A percentile compares a stretch with the other conserved stretches of the same genome.
Evolutionary conservation across 2,329 filamentous ascomycete genomes (phyloP).

Genomic region (Fusarium phyllophilum): DNA sequence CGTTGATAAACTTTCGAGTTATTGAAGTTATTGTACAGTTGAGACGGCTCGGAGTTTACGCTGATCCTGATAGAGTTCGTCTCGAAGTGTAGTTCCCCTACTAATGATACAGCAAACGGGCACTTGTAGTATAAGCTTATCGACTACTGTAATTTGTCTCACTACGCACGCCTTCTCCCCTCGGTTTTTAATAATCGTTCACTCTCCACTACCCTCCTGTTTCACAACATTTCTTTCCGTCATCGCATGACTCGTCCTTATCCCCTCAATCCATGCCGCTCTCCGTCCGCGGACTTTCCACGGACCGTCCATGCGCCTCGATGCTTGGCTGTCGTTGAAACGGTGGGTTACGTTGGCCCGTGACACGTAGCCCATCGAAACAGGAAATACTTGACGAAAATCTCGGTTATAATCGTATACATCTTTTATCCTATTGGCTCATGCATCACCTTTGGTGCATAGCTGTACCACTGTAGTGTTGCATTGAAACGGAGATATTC

Average conservation of each 20-base stretch:
- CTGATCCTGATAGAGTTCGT: rapidly evolving
- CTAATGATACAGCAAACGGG: not conserved
- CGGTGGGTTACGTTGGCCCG: not conserved
- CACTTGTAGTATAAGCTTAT: not conserved
- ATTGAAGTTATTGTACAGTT: not conserved
- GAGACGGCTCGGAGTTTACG: not conserved
- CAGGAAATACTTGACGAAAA: not conserved
- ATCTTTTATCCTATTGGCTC: not conserved
- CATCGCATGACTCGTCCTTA: not conserved
- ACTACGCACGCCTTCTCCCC: rapidly evolving
- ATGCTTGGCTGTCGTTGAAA: not conserved
- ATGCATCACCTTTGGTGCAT: no score
- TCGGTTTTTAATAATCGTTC: rapidly evolving
- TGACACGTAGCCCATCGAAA: not conserved
- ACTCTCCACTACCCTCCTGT: not conserved
- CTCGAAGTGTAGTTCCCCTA: rapidly evolving
- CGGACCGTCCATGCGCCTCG: not conserved
- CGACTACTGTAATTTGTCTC: not conserved
- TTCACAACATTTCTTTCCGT: not conserved
- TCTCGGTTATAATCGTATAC: not conserved
- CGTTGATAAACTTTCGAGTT: not conserved
- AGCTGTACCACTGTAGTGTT: not conserved
- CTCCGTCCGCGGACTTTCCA: not conserved
- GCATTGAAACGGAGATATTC: not conserved
- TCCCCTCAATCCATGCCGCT: rapidly evolving